Evolutionary conservation across 2,329 filamentous ascomycete species (phyloP).

Genomic region (Xylariaceae sp.): DNA sequence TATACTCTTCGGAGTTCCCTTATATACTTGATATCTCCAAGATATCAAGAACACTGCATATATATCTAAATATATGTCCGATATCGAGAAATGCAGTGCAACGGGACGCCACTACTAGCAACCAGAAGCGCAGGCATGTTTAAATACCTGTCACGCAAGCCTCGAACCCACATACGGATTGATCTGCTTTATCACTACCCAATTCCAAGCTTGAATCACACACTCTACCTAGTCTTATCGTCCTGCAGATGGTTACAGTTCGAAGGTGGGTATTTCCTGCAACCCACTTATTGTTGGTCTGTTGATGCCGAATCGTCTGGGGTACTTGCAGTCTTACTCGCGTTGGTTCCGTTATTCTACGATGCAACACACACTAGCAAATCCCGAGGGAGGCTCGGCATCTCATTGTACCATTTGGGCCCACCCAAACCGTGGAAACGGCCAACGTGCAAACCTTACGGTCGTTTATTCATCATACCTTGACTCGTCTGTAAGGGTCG

Average conservation of each 20-base stretch:
- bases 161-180: no score
- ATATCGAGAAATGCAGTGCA: no score
- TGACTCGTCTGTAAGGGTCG: no score
- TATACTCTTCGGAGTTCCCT: background rate
- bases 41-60: no score
- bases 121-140: background rate
- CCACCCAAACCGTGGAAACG: constrained; percentile 15
- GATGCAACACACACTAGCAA: constrained; percentile 30
- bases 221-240: no score
- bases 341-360: constrained; percentile 25
- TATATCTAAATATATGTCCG: no score
- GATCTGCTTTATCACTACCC: no score
- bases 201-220: no score
- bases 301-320: constrained; percentile 20
- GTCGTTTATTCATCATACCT: background rate
- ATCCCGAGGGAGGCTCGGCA: constrained; percentile 30
- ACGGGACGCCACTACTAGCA: no score
- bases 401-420: constrained; percentile 22
- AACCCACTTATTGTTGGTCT: constrained; percentile 9
- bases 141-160: no score
- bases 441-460: constrained; percentile 10
- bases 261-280: constrained; percentile 10
- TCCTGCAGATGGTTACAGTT: constrained; percentile 13
- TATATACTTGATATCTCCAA: constrained; percentile 1
- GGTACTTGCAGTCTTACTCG: constrained; percentile 28